Evolutionary conservation across 345 rosid genomes (phyloP).

Genomic region (Passiflora organensis): DNA sequence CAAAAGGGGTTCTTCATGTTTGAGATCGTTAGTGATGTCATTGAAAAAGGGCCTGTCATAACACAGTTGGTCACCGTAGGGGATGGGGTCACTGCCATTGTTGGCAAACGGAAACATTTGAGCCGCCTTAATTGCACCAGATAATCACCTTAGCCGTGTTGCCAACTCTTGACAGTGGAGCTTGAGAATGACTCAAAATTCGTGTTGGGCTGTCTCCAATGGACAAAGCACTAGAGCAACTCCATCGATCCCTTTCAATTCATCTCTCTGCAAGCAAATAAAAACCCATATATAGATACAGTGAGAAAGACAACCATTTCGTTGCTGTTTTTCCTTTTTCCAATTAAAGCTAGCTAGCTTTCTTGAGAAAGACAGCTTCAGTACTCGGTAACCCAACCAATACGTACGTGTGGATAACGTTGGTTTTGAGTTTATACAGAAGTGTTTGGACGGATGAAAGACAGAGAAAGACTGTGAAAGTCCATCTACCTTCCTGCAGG

Average conservation of each 20-base stretch:
- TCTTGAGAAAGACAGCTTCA: constrained; percentile 18
- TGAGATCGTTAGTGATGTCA: constrained; percentile 27
- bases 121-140: constrained; percentile 15
- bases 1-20: constrained; percentile 30
- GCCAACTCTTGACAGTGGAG: not conserved
- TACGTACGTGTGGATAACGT: not conserved
- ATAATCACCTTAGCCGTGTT: constrained; percentile 21
- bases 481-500: not conserved
- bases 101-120: constrained; percentile 40
- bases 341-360: not conserved
- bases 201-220: constrained; percentile 6
- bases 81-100: constrained; percentile 30
- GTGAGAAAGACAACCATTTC: not conserved
- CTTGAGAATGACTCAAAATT: constrained; percentile 18
- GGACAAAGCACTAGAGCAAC: no score
- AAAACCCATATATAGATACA: not conserved
- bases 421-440: not conserved
- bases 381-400: not conserved
- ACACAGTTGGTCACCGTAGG: constrained; percentile 32
- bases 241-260: not conserved
- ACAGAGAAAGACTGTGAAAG: constrained; percentile 4
- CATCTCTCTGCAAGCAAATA: not conserved
- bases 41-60: constrained; percentile 22
- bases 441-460: constrained; percentile 1
- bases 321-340: not conserved